phyloP scores from a whole-genome alignment of 2,329 filamentous ascomycete genomes.

The Fusarium albosuccineum region DNA sequence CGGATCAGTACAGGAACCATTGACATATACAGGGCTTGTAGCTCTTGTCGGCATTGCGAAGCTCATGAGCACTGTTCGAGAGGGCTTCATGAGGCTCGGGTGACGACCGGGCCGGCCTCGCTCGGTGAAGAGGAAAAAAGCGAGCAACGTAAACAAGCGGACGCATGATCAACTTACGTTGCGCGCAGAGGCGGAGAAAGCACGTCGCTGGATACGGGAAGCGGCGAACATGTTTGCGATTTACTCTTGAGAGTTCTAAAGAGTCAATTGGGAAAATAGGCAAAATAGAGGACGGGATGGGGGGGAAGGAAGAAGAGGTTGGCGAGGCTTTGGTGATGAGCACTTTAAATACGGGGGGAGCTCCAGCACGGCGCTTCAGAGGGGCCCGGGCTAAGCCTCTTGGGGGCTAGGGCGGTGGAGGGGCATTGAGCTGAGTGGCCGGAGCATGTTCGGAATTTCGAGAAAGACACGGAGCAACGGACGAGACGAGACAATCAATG shows the following conservation, averaged over 20 bases:
- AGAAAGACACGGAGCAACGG: constrained; percentile 38
- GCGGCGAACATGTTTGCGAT: constrained; percentile 77
- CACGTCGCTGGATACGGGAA: constrained; percentile 78
- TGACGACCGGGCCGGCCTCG: constrained; percentile 32
- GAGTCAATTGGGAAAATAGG: constrained; percentile 42
- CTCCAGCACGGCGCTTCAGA: constrained; percentile 26
- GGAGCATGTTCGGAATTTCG: constrained; percentile 45
- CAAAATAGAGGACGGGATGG: constrained; percentile 38
- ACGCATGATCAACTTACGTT: constrained; percentile 67
- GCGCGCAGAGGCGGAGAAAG: constrained; percentile 84
- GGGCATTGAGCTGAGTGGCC: constrained; percentile 33
- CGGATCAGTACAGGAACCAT: constrained; percentile 37
- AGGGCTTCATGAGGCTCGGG: constrained; percentile 1
- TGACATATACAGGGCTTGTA: not conserved
- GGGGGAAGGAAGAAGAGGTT: constrained; percentile 39
- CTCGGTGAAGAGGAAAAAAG: constrained; percentile 37
- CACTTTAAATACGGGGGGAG: constrained; percentile 44
- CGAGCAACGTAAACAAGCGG: constrained; percentile 17
- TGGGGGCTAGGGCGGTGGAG: constrained; percentile 19
- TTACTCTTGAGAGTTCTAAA: constrained; percentile 37
- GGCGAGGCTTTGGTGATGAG: constrained; percentile 38
- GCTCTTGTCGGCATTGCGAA: not conserved
- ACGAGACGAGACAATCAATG: constrained; percentile 7
- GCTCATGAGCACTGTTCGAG: not conserved
- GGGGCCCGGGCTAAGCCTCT: constrained; percentile 15